Evolutionary conservation across 1,139 yeast species (phyloP), one percentile per base, ranked within the genome.

Genomic region (Candida gigantensis): DNA sequence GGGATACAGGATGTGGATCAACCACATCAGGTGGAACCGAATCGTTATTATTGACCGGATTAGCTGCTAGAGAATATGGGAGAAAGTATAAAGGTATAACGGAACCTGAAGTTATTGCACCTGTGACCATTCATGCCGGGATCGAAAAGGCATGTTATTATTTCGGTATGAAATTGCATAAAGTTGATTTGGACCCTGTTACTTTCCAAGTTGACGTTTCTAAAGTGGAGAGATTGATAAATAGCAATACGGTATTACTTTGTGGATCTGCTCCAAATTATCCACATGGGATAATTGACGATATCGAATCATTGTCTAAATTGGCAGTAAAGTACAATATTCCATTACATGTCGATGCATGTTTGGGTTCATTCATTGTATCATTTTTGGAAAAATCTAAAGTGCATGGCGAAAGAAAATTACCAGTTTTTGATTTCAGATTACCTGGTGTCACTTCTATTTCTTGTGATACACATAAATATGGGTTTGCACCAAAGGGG

Each of bases 401-500:
- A 3, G 77, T 81, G 40, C 74, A 74, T 32, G 73, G 63, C 3
- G 52, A 53, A 26, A 44, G 32, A 5, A 58, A 26, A 10, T 55
- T 81, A 1, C 90, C 94, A 11, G 52, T 65, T 12, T 90, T 90
- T 62, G 98, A 92, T 58, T 92, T 92, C 62, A 68, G 94, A 46
- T 73, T 88, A 2, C 84, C 88, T 1, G 97, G 97, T 27, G 97
- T 92, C n/a, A 92, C 97, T 1, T 89, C 97, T 3, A 90, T 92
- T 43, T 86, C 96, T 9, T 92, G 97, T 62, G 98, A 92, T 57
- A 90, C 97, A 12, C 98, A 92, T 69, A 92, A 92, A 60, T 92
- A 92, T 55, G 98, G 97, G 2, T 92, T 90, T 70, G 97, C 97
- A 7, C 97, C 98, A 30, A 92, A 92, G 61, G 98, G 98, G 4